phyloP scores from a whole-genome alignment of 768 basidiomycete genomes.

The Rhizopogon vesiculosus region DNA sequence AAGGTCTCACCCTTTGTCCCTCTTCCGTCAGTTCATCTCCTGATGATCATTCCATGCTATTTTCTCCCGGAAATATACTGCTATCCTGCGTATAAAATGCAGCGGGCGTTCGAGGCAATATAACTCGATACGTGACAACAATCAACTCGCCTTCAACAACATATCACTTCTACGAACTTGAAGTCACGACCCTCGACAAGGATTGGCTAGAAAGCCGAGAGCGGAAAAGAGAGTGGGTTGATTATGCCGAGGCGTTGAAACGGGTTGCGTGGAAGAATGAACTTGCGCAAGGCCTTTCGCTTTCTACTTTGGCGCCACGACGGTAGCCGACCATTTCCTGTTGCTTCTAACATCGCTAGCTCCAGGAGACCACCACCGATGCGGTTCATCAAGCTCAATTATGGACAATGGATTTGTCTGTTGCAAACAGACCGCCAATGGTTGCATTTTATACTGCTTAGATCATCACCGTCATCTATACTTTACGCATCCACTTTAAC shows the following conservation, averaged over 20 bases:
- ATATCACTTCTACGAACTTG: slow-evolving; percentile 89
- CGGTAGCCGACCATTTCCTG: slow-evolving; percentile 30
- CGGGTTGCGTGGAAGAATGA: slow-evolving; percentile 84
- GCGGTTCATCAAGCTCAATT: slow-evolving; percentile 3
- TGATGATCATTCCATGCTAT: slow-evolving; percentile 51
- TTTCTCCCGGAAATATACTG: slow-evolving; percentile 25
- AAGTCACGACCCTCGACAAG: slow-evolving; percentile 69
- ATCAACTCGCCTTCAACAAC: slow-evolving; percentile 74
- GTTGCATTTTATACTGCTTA: slow-evolving; percentile 9
- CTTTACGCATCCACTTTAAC: slow-evolving; percentile 20
- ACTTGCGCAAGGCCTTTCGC: slow-evolving; percentile 67
- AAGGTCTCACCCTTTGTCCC: slow-evolving; percentile 89
- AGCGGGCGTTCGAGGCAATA: slow-evolving; percentile 87
- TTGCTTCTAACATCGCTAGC: background rate
- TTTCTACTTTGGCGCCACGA: slow-evolving; percentile 63
- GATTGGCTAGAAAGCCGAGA: slow-evolving; percentile 82
- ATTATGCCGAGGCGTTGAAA: slow-evolving; percentile 73
- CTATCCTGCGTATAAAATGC: slow-evolving; percentile 17
- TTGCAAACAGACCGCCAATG: slow-evolving; percentile 11
- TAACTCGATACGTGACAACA: slow-evolving; percentile 81
- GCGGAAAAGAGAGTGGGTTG: slow-evolving; percentile 83
- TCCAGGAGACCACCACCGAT: slow-evolving; percentile 6
- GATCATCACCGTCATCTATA: slow-evolving; percentile 20
- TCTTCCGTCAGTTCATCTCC: slow-evolving; percentile 70
- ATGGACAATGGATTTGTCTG: slow-evolving; percentile 1